Conservation (phyloP, 2,329 filamentous ascomycete species). For the Phialocephala subalpina region DNA sequence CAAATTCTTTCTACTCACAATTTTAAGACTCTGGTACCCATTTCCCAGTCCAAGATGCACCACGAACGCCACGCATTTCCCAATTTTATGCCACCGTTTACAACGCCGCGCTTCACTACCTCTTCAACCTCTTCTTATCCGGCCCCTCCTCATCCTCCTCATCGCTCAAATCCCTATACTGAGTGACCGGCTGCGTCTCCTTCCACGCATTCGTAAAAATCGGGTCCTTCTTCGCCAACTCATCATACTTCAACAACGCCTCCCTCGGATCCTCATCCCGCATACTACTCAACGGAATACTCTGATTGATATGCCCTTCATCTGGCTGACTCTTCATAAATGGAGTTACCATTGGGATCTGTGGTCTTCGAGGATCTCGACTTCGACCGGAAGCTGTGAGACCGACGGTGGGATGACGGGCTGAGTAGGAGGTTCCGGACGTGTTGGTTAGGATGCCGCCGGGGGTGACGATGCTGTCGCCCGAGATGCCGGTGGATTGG, state of each 20-base stretch:
- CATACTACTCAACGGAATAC: slow-evolving; percentile 91
- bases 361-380: slow-evolving; percentile 83
- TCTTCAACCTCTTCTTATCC: slow-evolving; percentile 70
- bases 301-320: slow-evolving; percentile 85
- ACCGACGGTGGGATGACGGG: slow-evolving; percentile 74
- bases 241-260: slow-evolving; percentile 92
- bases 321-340: slow-evolving; percentile 92
- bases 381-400: slow-evolving; percentile 81
- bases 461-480: slow-evolving; percentile 79
- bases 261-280: slow-evolving; percentile 95
- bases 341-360: slow-evolving; percentile 84
- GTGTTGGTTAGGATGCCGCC: slow-evolving; percentile 66
- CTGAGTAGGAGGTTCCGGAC: slow-evolving; percentile 55
- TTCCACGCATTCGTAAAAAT: slow-evolving; percentile 96
- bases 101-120: slow-evolving; percentile 8
- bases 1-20: too few relatives aligned
- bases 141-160: slow-evolving; percentile 75
- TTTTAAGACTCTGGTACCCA: neutral
- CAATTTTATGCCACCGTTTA: neutral
- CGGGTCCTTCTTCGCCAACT: slow-evolving; percentile 90
- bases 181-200: slow-evolving; percentile 87
- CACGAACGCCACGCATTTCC: slow-evolving; percentile 2
- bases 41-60: neutral
- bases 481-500: slow-evolving; percentile 80
- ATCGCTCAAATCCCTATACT: slow-evolving; percentile 90